Percentiles rank a stretch among this genome's conserved stretches.
phyloP scores from a whole-genome alignment of 1,284 basidiomycete genomes.

The Malassezia yamatoensis region DNA sequence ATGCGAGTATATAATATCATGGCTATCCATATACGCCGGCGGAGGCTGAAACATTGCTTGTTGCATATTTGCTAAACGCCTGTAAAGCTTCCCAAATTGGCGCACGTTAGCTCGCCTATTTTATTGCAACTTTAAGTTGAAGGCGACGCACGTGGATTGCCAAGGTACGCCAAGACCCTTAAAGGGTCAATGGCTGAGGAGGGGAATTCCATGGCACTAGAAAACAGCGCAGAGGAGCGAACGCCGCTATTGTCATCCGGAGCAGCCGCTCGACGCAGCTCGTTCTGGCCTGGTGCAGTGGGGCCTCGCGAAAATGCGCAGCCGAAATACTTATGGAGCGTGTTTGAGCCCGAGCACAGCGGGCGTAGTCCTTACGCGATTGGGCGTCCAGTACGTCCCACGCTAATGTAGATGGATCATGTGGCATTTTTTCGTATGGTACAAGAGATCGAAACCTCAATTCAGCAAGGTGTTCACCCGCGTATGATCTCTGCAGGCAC shows the following conservation, averaged over 20 bases:
- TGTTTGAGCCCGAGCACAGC: slow-evolving; percentile 14
- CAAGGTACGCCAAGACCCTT: too few species aligned
- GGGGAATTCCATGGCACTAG: neutral
- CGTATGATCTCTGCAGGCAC: slow-evolving; percentile 44
- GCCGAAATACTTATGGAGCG: slow-evolving; percentile 16
- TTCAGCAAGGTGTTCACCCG: slow-evolving; percentile 31
- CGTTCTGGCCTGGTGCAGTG: neutral
- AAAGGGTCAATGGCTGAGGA: too few species aligned
- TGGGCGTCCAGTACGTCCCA: neutral
- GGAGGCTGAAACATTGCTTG: slow-evolving; percentile 14
- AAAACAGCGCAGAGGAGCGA: slow-evolving; percentile 2
- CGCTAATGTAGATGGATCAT: neutral
- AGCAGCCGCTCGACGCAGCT: neutral
- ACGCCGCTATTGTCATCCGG: slow-evolving; percentile 4
- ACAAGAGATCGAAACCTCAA: slow-evolving; percentile 28
- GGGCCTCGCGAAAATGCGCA: neutral
- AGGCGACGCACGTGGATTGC: neutral
- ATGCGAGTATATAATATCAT: slow-evolving; percentile 8
- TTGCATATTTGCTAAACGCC: neutral
- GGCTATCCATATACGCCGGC: slow-evolving; percentile 5
- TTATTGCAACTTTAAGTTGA: neutral
- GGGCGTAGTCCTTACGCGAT: slow-evolving; percentile 2
- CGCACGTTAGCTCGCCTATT: too few species aligned
- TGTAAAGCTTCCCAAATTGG: too few species aligned
- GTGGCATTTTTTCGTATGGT: slow-evolving; percentile 23